A percentile compares a stretch with the other conserved stretches of the same genome.
Evolutionary conservation across 768 basidiomycete species (phyloP).

Genomic region (Auricularia auricula-judae): DNA sequence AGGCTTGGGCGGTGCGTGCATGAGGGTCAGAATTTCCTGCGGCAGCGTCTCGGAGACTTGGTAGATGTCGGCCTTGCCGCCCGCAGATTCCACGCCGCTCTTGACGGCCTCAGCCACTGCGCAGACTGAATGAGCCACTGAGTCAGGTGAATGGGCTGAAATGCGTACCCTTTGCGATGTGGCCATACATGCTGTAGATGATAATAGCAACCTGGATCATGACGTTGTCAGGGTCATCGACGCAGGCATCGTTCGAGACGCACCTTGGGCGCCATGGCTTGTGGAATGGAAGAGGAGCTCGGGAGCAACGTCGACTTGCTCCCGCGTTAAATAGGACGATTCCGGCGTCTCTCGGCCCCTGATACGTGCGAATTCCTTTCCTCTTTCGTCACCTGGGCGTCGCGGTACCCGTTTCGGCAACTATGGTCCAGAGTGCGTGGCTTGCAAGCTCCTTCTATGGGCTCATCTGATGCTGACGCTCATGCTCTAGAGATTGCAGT

Average conservation of each 20-base stretch:
- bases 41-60: conserved; percentile 32
- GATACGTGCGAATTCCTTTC: no score
- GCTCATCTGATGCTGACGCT: background rate
- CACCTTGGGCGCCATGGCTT: background rate
- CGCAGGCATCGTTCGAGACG: background rate
- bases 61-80: conserved; percentile 34
- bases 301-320: background rate
- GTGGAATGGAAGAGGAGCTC: background rate
- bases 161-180: conserved; percentile 52
- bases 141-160: background rate
- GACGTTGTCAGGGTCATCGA: no score
- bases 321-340: background rate
- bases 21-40: conserved; percentile 48
- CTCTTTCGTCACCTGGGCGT: no score
- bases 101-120: conserved; percentile 48
- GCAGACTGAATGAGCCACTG: background rate
- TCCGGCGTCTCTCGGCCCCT: background rate
- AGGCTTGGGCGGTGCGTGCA: conserved; percentile 65
- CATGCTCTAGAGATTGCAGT: background rate
- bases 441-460: background rate
- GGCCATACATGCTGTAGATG: conserved; percentile 65
- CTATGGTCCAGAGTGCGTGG: background rate
- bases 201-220: conserved; percentile 11
- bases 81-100: conserved; percentile 29
- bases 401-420: no score